Base-by-base conservation (phyloP, 169 alveolate species). In the Neospora caninum region DNA sequence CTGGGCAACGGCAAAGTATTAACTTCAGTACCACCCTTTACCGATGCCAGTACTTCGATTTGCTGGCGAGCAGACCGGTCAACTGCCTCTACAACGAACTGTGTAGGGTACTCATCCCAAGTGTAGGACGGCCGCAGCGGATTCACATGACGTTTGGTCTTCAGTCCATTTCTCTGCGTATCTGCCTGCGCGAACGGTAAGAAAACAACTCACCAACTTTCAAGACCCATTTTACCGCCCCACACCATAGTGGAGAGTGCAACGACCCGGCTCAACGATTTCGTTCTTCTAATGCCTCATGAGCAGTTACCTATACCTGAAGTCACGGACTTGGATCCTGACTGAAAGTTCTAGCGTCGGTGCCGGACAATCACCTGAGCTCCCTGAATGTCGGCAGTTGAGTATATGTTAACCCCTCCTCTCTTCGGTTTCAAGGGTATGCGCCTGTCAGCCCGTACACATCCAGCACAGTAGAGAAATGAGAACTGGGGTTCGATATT, bases 351-450 rank as follows among this genome's bases (percentile, higher is more conserved):
- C n/a, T 27, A 22, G 31, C 73, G 73, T 22, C 0, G 73, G 7
- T 64, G 73, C 73, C 73, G 4, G n/a, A 6, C 34, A 38, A 41
- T 27, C 39, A 41, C 89, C 89, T 82, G 89, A 22, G 89, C 89
- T 82, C 89, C 89, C 41, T 41, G n/a, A 29, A 82, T 82, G 41
- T 82, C 89, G 41, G 89, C 89, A 41, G 89, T 82, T 36, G 89
- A 82, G 27, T 41, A 36, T 9, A 49, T 9, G 39, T 82, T 67
- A 43, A 82, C 64, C 20, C 41, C 89, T 36, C 89, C 41, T 43
- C 34, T 82, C 64, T 82, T 82, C n/a, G 64, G 69, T 29, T 41
- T 41, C 38, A 82, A 22, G 36, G 89, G 64, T 18, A 82, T 42
- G 41, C 89, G 39, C 64, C 89, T 82, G 89, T 16, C 38, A 31